Percentiles rank a stretch among this genome's conserved stretches.
These are phyloP conservation scores for Raddia guianensis DNA, from an alignment of 176 grass and related monocot species.

Conservation along the genomic window DNA sequence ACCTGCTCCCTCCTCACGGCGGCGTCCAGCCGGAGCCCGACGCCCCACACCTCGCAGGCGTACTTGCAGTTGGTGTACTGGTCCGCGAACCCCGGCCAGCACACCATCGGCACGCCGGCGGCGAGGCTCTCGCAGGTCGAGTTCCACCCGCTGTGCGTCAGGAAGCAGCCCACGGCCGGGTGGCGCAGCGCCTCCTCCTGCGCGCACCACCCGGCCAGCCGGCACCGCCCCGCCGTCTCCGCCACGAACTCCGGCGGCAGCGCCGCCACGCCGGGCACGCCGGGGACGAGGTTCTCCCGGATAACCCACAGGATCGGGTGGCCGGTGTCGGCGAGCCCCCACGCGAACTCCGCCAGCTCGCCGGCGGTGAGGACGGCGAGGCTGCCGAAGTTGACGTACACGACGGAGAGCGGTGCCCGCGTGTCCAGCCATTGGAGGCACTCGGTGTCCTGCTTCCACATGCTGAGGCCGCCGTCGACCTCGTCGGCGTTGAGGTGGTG, in stretches of 20 bases:
- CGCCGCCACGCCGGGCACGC: not conserved
- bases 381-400: slow-evolving; percentile 71
- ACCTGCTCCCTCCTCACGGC: slow-evolving; percentile 53
- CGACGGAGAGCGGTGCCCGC: slow-evolving; percentile 29
- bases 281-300: slow-evolving; percentile 39
- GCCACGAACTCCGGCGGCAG: slow-evolving; percentile 43
- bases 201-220: slow-evolving; percentile 47
- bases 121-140: slow-evolving; percentile 49
- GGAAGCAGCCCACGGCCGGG: slow-evolving; percentile 50
- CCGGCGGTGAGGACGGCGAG: slow-evolving; percentile 35
- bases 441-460: slow-evolving; percentile 50
- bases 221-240: slow-evolving; percentile 42
- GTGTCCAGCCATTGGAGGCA: slow-evolving; percentile 52
- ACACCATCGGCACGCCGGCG: slow-evolving; percentile 55
- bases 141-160: slow-evolving; percentile 64
- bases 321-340: slow-evolving; percentile 53
- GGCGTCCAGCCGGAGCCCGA: slow-evolving; percentile 43
- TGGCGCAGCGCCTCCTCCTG: slow-evolving; percentile 56
- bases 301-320: slow-evolving; percentile 49
- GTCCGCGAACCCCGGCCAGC: slow-evolving; percentile 56
- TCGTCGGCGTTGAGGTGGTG: not conserved
- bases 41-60: slow-evolving; percentile 42
- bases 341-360: slow-evolving; percentile 57
- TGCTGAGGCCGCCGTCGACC: slow-evolving; percentile 21
- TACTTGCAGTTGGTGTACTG: slow-evolving; percentile 51